These are phyloP conservation scores for Stephanodiscus minutulus DNA, from an alignment of 108 stramenopile species.

Conservation along the genomic window DNA sequence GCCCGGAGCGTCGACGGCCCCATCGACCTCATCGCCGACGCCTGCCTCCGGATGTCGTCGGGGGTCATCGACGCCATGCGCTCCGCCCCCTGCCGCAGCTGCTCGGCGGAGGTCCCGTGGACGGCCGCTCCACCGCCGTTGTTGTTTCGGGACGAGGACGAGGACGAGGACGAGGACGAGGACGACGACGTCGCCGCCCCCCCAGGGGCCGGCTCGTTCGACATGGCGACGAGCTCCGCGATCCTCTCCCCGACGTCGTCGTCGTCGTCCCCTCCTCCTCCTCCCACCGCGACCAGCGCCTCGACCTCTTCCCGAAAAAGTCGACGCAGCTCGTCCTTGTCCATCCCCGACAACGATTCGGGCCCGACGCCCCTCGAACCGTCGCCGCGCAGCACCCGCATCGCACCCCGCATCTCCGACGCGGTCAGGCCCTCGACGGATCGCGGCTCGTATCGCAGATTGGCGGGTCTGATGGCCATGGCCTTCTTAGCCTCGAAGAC, in stretches of 20 bases:
- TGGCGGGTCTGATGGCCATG: conserved; percentile 56
- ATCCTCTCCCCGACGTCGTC: conserved; percentile 40
- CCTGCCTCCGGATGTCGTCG: conserved; percentile 70
- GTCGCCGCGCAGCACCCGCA: conserved; percentile 27
- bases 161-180: background rate
- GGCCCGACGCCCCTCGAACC: background rate
- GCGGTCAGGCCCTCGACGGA: conserved; percentile 53
- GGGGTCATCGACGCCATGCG: conserved; percentile 73
- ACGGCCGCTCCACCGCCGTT: too few species aligned
- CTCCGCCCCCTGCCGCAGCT: conserved; percentile 46
- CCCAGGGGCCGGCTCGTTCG: conserved; percentile 26
- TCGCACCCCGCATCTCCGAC: conserved; percentile 62
- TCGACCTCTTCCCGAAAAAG: conserved; percentile 17
- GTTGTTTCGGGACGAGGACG: background rate
- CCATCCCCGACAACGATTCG: conserved; percentile 49
- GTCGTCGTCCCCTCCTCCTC: background rate
- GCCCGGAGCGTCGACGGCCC: conserved; percentile 51
- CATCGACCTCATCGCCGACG: conserved; percentile 74
- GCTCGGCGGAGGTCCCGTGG: too few species aligned
- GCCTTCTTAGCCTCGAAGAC: conserved; percentile 50
- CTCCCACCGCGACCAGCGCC: too few species aligned
- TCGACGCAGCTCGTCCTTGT: conserved; percentile 54
- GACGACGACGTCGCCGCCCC: background rate
- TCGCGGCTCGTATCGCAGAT: conserved; percentile 60
- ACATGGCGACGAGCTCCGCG: conserved; percentile 45